These are phyloP conservation scores for Cudoniella acicularis DNA, from an alignment of 495 filamentous ascomycete species.

Conservation along the genomic window DNA sequence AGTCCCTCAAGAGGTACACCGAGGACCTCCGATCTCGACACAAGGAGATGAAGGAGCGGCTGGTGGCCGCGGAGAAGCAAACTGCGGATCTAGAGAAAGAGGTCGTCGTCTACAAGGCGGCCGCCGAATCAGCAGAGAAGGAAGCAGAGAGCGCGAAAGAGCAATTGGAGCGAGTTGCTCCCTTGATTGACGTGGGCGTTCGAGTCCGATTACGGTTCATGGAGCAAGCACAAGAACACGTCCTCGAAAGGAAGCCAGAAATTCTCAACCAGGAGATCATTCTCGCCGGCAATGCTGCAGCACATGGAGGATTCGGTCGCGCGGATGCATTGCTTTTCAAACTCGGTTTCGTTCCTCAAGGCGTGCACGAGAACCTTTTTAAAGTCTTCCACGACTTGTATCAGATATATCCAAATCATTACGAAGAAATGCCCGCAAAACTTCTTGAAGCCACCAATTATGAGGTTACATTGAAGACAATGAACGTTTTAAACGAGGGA, in stretches of 20 bases:
- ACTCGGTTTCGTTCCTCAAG: neutral
- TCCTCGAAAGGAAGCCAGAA: neutral
- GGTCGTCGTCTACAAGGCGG: too few relatives aligned
- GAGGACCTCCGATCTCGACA: too few relatives aligned
- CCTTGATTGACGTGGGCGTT: neutral
- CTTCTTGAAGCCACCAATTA: neutral
- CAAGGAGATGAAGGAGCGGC: too few relatives aligned
- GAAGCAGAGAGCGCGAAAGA: too few relatives aligned
- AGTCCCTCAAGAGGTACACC: too few relatives aligned
- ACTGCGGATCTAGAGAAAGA: too few relatives aligned
- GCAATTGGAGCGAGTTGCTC: too few relatives aligned
- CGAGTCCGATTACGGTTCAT: slow-evolving; percentile 9
- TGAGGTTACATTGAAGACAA: slow-evolving; percentile 4
- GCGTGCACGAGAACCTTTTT: neutral
- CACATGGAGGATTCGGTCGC: slow-evolving; percentile 5
- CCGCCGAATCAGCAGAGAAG: too few relatives aligned
- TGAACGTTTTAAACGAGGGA: neutral
- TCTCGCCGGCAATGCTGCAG: slow-evolving; percentile 6
- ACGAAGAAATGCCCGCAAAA: neutral
- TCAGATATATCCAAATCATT: neutral
- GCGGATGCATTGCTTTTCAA: slow-evolving; percentile 1
- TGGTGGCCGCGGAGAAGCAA: too few relatives aligned
- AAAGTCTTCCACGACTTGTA: slow-evolving; percentile 1
- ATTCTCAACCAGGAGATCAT: neutral
- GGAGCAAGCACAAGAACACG: neutral